Evolutionary conservation across 2,329 filamentous ascomycete species (phyloP).

Genomic region (Calonectria hongkongensis): DNA sequence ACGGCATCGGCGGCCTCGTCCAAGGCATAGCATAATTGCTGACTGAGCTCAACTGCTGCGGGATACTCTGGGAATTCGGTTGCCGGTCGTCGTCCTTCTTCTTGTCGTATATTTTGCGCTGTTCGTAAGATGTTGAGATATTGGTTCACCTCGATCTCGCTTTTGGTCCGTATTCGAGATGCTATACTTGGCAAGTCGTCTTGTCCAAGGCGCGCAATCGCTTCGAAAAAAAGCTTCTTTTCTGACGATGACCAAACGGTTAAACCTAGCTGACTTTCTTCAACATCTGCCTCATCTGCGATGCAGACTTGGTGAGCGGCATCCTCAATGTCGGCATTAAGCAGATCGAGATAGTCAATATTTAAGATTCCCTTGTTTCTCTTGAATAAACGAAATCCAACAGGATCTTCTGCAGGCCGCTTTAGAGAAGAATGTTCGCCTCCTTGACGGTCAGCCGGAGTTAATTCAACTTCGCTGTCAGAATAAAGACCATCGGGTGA

Average conservation of each 20-base stretch:
- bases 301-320: conserved; percentile 63
- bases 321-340: conserved; percentile 77
- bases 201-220: conserved; percentile 78
- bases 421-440: conserved; percentile 54
- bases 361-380: conserved; percentile 66
- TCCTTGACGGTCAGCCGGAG: conserved; percentile 5
- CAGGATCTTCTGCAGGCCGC: conserved; percentile 52
- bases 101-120: conserved; percentile 64
- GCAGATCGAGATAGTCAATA: conserved; percentile 67
- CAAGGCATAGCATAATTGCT: conserved; percentile 78
- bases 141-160: conserved; percentile 81
- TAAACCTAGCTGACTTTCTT: conserved; percentile 78
- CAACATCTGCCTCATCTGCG: conserved; percentile 57
- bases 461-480: conserved; percentile 42
- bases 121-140: conserved; percentile 79
- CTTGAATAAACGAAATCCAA: conserved; percentile 64
- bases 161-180: conserved; percentile 80
- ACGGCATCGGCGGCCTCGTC: conserved; percentile 82
- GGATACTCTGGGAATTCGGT: conserved; percentile 76
- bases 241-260: conserved; percentile 82
- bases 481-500: conserved; percentile 43
- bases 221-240: conserved; percentile 81
- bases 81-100: conserved; percentile 55
- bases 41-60: conserved; percentile 83
- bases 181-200: conserved; percentile 79